A percentile compares a stretch with the other conserved stretches of the same genome.
phyloP scores from a whole-genome alignment of 371 early-diverging fungal species.

The Chytridium lagenaria region DNA sequence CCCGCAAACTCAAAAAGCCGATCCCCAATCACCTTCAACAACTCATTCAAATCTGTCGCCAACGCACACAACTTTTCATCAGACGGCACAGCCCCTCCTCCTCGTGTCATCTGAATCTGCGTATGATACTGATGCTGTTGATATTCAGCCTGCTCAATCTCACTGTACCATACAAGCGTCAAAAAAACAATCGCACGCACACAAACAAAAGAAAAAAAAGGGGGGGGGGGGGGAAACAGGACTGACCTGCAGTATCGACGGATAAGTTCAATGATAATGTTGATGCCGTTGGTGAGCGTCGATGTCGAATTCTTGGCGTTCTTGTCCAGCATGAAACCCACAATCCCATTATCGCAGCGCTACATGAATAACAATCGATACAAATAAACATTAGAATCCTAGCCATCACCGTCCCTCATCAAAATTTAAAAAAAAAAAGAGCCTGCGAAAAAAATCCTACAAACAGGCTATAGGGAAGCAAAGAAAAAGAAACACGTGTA shows the following conservation, averaged over 20 bases:
- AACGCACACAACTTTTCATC: conserved; percentile 53
- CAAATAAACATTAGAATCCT: no score
- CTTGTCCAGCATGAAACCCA: conserved; percentile 81
- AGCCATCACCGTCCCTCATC: no score
- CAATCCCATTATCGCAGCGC: conserved; percentile 59
- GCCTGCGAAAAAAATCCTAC: no score
- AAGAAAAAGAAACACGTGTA: no score
- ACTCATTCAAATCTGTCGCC: conserved; percentile 76
- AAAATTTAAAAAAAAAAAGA: no score
- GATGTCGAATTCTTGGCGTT: conserved; percentile 73
- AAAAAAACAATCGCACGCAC: no score
- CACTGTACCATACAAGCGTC: no score
- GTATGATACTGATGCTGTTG: conserved; percentile 45
- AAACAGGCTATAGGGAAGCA: no score
- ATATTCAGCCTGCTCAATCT: conserved; percentile 47
- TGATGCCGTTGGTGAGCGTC: conserved; percentile 81
- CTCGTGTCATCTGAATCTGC: not conserved
- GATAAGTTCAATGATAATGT: conserved; percentile 91
- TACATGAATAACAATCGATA: no score
- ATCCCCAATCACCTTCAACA: conserved; percentile 80
- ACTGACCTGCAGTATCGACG: conserved; percentile 74
- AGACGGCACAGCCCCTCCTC: conserved; percentile 46
- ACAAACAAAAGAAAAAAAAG: no score
- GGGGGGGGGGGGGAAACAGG: no score
- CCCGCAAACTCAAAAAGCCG: conserved; percentile 71